phyloP scores from a whole-genome alignment of 2,329 filamentous ascomycete genomes.

The Calonectria pauciramosa region DNA sequence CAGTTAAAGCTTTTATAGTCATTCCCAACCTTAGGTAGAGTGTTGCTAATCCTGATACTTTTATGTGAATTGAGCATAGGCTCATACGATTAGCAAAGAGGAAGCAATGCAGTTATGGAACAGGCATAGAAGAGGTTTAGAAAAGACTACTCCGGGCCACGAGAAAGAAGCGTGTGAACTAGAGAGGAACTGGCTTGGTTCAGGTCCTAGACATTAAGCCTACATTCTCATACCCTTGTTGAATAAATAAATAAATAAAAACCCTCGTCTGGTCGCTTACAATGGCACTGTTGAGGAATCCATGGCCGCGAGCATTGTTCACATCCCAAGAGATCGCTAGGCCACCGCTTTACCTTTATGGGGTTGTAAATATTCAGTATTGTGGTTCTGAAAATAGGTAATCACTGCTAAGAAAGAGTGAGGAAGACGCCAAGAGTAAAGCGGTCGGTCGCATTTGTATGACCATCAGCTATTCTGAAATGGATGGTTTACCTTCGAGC shows the following conservation, averaged over 20 bases:
- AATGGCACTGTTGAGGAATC: not conserved
- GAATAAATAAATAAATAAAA: not conserved
- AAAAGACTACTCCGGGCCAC: too few relatives aligned
- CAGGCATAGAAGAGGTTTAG: too few relatives aligned
- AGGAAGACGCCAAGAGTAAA: not conserved
- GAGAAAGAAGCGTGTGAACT: too few relatives aligned
- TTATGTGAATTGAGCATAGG: too few relatives aligned
- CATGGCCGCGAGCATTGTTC: not conserved
- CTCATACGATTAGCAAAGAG: too few relatives aligned
- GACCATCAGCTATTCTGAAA: not conserved
- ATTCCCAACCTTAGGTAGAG: too few relatives aligned
- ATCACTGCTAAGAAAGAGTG: not conserved
- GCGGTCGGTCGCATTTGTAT: not conserved
- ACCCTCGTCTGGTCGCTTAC: not conserved
- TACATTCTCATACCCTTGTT: too few relatives aligned
- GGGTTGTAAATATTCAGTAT: not conserved
- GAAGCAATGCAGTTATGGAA: too few relatives aligned
- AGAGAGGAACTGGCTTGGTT: too few relatives aligned
- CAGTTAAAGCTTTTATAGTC: not conserved
- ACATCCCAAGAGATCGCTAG: not conserved
- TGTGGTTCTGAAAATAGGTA: not conserved
- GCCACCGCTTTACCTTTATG: not conserved
- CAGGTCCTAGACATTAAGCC: rapidly evolving
- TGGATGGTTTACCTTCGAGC: not conserved
- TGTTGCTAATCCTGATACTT: too few relatives aligned